Conservation (phyloP, 2,329 filamentous ascomycete species). For the Hypoxylon sp. region DNA sequence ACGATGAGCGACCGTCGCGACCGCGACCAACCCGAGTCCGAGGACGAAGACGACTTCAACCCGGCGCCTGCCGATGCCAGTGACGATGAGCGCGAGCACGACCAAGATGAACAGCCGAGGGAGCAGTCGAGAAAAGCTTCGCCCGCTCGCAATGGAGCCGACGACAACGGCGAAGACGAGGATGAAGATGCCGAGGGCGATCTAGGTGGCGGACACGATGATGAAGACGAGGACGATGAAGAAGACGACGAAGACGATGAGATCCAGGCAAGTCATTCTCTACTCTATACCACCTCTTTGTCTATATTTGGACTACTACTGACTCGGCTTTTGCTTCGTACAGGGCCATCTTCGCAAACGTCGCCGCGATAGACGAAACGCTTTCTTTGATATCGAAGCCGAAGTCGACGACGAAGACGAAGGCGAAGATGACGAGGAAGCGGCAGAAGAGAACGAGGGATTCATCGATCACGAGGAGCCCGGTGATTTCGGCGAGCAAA, state of each 20-base stretch:
- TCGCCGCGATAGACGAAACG: conserved; percentile 76
- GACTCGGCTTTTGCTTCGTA: conserved; percentile 14
- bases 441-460: conserved; percentile 81
- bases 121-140: conserved; percentile 34
- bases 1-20: conserved; percentile 59
- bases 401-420: conserved; percentile 97
- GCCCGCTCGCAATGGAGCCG: conserved; percentile 41
- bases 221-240: conserved; percentile 68
- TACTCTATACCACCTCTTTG: not conserved
- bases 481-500: conserved; percentile 84
- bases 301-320: not conserved
- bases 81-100: no score
- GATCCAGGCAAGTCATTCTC: conserved; percentile 62
- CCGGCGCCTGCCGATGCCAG: conserved; percentile 77
- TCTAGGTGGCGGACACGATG: conserved; percentile 57
- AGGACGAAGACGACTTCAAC: conserved; percentile 90
- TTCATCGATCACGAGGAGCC: conserved; percentile 91
- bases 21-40: conserved; percentile 63
- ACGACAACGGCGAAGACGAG: conserved; percentile 54
- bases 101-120: conserved; percentile 46
- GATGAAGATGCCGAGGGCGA: conserved; percentile 57
- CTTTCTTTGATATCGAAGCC: conserved; percentile 97
- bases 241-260: conserved; percentile 62
- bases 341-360: conserved; percentile 80
- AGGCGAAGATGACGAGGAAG: conserved; percentile 87